A percentile compares a stretch with the other conserved stretches of the same genome.
phyloP scores from a whole-genome alignment of 495 filamentous ascomycete genomes.

The Podospora conica region DNA sequence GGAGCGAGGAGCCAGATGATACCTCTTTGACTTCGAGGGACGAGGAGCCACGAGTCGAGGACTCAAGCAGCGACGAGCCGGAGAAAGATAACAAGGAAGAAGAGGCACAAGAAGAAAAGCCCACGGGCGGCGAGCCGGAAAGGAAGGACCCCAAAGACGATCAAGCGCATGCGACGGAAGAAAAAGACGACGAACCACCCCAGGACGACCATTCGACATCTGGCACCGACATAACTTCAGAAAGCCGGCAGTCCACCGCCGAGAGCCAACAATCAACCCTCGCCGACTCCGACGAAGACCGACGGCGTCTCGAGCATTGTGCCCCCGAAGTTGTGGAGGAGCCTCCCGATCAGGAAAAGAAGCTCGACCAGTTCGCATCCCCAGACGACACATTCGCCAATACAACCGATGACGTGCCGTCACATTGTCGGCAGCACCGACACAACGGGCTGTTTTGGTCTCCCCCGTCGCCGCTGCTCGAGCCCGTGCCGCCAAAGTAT shows the following conservation, averaged over 20 bases:
- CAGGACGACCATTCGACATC: background rate
- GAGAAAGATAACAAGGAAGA: background rate
- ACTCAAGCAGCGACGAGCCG: background rate
- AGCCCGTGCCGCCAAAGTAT: background rate
- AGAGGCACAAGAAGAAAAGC: background rate
- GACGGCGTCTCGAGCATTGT: background rate
- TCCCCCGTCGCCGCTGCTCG: background rate
- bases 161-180: background rate
- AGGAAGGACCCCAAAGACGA: background rate
- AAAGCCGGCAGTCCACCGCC: background rate
- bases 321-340: constrained; percentile 1
- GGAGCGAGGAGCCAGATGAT: background rate
- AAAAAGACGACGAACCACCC: background rate
- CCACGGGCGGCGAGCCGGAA: background rate
- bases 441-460: background rate
- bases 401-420: background rate
- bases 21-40: background rate
- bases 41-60: background rate
- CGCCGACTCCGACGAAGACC: background rate
- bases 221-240: background rate
- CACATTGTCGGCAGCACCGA: background rate
- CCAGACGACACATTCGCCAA: background rate
- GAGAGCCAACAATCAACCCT: background rate
- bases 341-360: background rate
- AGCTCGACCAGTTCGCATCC: background rate